Evolutionary conservation across 2,329 filamentous ascomycete genomes (phyloP).

Genomic region (Monosporascus sp.): DNA sequence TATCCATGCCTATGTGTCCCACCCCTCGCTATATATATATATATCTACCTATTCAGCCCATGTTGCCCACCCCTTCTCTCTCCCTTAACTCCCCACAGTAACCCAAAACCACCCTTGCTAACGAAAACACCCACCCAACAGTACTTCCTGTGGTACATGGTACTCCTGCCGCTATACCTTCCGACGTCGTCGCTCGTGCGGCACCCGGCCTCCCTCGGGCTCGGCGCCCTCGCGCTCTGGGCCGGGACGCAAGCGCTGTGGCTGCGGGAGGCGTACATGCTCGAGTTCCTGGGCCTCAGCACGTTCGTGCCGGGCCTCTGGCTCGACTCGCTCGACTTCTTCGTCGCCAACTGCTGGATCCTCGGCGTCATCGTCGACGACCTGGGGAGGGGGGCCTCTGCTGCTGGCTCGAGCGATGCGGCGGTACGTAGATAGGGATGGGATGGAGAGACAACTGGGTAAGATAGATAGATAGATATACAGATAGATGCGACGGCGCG

Average conservation of each 20-base stretch:
- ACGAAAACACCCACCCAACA: conserved; percentile 29
- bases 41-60: not conserved
- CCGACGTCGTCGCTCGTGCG: conserved; percentile 68
- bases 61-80: not conserved
- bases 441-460: too few relatives aligned
- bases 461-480: too few relatives aligned
- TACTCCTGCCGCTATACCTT: conserved; percentile 88
- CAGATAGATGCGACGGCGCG: too few relatives aligned
- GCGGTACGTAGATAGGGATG: too few relatives aligned
- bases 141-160: conserved; percentile 98
- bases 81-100: not conserved
- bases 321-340: conserved; percentile 70
- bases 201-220: conserved; percentile 50
- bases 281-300: conserved; percentile 75
- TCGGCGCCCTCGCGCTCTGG: conserved; percentile 66
- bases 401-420: too few relatives aligned
- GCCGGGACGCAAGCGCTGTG: conserved; percentile 67
- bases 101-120: not conserved
- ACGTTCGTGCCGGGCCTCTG: conserved; percentile 85
- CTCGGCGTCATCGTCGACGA: conserved; percentile 75
- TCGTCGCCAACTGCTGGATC: conserved; percentile 81
- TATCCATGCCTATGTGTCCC: not conserved
- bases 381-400: conserved; percentile 25
- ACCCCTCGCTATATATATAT: not conserved
- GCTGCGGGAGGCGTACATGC: conserved; percentile 68